Evolutionary conservation across 2,329 filamentous ascomycete genomes (phyloP).

Genomic region (Clarireedia sp.): DNA sequence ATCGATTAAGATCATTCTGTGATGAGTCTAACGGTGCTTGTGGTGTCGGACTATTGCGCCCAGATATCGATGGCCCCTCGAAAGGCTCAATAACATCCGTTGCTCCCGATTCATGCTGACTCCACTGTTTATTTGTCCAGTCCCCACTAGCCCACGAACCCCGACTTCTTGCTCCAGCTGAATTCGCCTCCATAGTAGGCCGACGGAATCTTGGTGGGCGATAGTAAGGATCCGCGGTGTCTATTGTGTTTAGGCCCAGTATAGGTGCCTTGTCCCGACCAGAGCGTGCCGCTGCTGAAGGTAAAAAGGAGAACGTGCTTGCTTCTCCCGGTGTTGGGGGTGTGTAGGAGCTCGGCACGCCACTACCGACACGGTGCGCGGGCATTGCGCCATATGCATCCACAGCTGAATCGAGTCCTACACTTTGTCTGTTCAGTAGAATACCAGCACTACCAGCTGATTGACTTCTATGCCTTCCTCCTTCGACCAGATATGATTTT

Average conservation of each 20-base stretch:
- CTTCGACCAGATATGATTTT: conserved; percentile 47
- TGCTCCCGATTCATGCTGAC: conserved; percentile 24
- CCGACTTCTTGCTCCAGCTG: conserved; percentile 34
- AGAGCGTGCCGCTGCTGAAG: conserved; percentile 34
- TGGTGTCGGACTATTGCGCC: conserved; percentile 40
- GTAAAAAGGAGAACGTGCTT: conserved; percentile 64
- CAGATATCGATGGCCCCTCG: conserved; percentile 35
- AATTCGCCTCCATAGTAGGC: conserved; percentile 48
- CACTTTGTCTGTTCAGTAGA: conserved; percentile 48
- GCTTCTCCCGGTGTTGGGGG: conserved; percentile 67
- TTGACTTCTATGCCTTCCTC: conserved; percentile 50
- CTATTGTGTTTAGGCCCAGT: conserved; percentile 39
- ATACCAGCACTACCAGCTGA: conserved; percentile 54
- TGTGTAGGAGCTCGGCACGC: conserved; percentile 56
- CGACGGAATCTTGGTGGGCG: conserved; percentile 69
- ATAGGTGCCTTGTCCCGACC: conserved; percentile 31
- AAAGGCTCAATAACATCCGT: conserved; percentile 31
- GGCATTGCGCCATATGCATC: conserved; percentile 34
- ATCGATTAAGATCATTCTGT: conserved; percentile 20
- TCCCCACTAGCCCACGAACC: conserved; percentile 39
- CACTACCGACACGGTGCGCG: conserved; percentile 33
- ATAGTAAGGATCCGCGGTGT: conserved; percentile 73
- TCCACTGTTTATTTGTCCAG: conserved; percentile 34
- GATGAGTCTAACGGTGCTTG: conserved; percentile 27
- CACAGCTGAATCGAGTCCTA: conserved; percentile 44